Evolutionary conservation across 2,329 filamentous ascomycete genomes (phyloP), one percentile per base, ranked within the genome.

Genomic region (Stylonectria norvegica): DNA sequence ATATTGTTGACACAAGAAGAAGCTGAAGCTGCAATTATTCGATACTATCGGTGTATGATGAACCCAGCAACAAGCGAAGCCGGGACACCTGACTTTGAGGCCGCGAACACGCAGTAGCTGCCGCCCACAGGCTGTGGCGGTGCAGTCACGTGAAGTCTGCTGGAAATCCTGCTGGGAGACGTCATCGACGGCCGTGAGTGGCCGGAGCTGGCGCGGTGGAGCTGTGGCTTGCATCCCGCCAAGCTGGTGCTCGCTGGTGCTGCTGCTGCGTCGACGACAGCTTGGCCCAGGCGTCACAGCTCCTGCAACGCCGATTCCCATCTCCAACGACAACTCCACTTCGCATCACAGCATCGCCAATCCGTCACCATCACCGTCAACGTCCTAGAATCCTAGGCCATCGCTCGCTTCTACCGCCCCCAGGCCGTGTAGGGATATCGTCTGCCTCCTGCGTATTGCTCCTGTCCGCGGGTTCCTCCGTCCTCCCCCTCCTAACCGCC

Each of bases 131-230:
- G 20, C 4, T 53, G 56, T 59, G 61, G 60, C 61, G 49, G 60
- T 61, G 50, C 41, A 33, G 32, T 58, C 61, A 58, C 58, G 55
- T 60, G 56, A 59, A 48, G 35, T 53, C 43, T 45, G 41, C 50
- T 55, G 47, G 51, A 55, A 59, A 48, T 34, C 53, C 43, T 45
- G 41, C 50, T 55, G 47, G 51, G 19, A 20, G 18, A 39, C 35
- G 40, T 48, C 39, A 47, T 42, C 27, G 19, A 11, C 2, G n/a
- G 4, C 20, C n/a, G 7, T 48, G 42, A 53, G 33, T 53, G 54
- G 53, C 14, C 41, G 31, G 17, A 17, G 12, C 27, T 12, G 22
- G 20, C 28, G 34, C 47, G 43, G 39, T 42, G 43, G 43, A 51
- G 15, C 41, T 19, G 10, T 15, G 55, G 55, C 55, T 47, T 38